Evolutionary conservation across 2,329 filamentous ascomycete species (phyloP), one percentile per base, ranked within the genome.

Genomic region (Neoascochyta sp.): DNA sequence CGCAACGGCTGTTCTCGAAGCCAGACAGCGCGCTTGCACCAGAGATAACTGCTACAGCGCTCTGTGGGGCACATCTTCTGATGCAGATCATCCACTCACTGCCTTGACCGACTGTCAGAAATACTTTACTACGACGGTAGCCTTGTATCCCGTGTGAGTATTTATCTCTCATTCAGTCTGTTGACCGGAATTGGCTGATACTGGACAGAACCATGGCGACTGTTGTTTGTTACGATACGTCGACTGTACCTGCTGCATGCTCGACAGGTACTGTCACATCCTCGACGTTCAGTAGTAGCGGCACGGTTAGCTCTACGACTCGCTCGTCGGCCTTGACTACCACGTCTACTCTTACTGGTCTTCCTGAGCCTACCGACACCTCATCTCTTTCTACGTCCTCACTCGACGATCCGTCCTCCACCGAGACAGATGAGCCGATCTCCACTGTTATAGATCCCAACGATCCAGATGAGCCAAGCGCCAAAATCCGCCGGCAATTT

Each of bases 41-140:
- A 22, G 32, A 24, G 42, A 60, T 13, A 30, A 49, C 18, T 60
- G 56, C 29, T 47, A 48, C 22, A 41, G 39, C 22, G 52, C 48
- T 9, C 36, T 58, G 11, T 55, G 50, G 41, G 50, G 45, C 7
- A 43, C 41, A 2, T 24, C 32, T 29, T 20, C 27, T 21, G 41
- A 41, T 16, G 19, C 39, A 4, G 24, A 34, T n/a, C 47, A 43
- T 31, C 27, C 43, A 2, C 23, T 41, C 15, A 39, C 32, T 11
- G 51, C 34, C 1, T 43, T 34, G 2, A 24, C 33, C 16, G 40
- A 56, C 20, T 60, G 56, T 19, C 27, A 39, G 12, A 37, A 31
- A 13, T 51, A 44, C 17, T 39, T 59, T 18, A 59, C 51, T 14
- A 53, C 50, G 4, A 53, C 47, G 12, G 32, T 52, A 5, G 22